Conservation (phyloP, 225 moss, liverwort and hornwort genomes). For the Bryum argenteum region DNA sequence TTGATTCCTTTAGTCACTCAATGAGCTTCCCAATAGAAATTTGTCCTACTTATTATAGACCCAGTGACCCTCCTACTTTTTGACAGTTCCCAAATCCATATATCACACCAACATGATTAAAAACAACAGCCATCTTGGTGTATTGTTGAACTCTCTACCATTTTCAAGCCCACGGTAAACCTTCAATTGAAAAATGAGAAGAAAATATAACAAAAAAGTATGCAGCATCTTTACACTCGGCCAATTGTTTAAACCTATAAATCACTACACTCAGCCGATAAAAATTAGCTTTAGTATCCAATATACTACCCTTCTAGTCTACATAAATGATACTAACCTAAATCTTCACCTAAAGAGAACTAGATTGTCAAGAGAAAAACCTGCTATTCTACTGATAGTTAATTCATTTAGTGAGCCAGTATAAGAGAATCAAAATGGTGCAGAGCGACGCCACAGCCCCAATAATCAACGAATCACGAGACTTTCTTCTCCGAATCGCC, state of each 20-base stretch:
- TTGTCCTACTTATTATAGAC: no score
- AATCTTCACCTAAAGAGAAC: neutral
- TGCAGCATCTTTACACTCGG: constrained; percentile 36
- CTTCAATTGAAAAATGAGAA: constrained; percentile 7
- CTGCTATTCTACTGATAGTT: no score
- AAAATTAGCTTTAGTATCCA: neutral
- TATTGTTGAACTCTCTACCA: no score
- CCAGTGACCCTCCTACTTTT: no score
- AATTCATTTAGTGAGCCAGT: constrained; percentile 74
- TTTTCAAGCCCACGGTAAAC: neutral
- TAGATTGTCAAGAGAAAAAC: no score
- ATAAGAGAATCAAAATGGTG: constrained; percentile 73
- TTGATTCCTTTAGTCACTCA: no score
- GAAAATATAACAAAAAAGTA: constrained; percentile 27
- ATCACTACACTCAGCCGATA: constrained; percentile 15
- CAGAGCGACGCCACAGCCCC: constrained; percentile 68
- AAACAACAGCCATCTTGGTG: no score
- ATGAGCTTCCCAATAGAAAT: no score
- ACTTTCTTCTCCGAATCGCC: constrained; percentile 74
- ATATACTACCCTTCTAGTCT: constrained; percentile 13
- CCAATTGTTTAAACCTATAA: constrained; percentile 9
- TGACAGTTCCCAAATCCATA: no score
- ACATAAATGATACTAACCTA: neutral
- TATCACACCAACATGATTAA: no score
- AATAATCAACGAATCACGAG: constrained; percentile 68